Base-by-base conservation (phyloP, 306 rosid species). In the Crotalaria pallida region DNA sequence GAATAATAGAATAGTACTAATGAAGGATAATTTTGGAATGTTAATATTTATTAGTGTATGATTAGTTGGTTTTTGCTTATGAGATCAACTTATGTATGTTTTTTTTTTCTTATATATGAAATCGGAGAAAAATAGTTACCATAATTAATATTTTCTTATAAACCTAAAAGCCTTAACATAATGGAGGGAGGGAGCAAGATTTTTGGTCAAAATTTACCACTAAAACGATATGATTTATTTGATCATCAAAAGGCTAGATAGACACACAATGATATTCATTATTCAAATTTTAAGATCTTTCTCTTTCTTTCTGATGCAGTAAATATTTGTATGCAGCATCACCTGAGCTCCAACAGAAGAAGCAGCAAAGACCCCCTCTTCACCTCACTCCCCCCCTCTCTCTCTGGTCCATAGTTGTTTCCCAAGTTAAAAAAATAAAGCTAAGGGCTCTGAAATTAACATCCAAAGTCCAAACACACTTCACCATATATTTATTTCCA, bases 401-500 rank as follows among this genome's bases (percentile, higher is more conserved):
- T 72, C 79, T 75, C 74, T 82, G 79, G 79, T 79, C 72, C 77
- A 49, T 33, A 56, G 81, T 55, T 78, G 55, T 59, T 84, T 87
- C 83, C 88, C 80, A 77, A 63, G 79, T 77, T 51, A 79, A 79
- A 76, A 83, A 73, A 64, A n/a, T n/a, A n/a, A n/a, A n/a, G n/a
- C n/a, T n/a, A n/a, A 36, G 67, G 62, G 76, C 73, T 63, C 68
- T 69, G 85, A 83, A 73, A 57, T 71, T 59, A 12, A 65, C 73
- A 50, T 52, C 51, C 72, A 69, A 49, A 38, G 44, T 52, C 51
- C 72, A 69, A 49, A 38, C 80, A 57, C 76, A 53, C 38, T 60
- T 84, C 82, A 71, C 62, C n/a, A n/a, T 75, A 79, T 67, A 57
- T 77, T 74, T 71, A 79, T 71, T 84, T 74, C 43, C 82, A 21